These are phyloP conservation scores for Apiotrichum brassicae DNA, from an alignment of 1,284 basidiomycete genomes.

Conservation along the genomic window DNA sequence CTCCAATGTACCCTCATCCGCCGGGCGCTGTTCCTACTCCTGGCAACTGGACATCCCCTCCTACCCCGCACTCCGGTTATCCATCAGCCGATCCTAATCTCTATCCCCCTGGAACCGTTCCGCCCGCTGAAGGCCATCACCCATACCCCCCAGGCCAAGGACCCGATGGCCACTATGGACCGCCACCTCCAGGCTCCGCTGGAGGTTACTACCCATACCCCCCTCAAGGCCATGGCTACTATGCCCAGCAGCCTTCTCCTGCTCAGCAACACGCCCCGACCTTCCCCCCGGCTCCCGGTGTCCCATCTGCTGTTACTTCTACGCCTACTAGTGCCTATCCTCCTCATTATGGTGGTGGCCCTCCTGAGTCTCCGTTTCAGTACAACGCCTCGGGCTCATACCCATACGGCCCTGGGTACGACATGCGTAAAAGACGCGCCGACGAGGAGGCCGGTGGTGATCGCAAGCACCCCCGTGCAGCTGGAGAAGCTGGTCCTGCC, in stretches of 20 bases:
- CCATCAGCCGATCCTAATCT: constrained; percentile 23
- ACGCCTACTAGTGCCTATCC: constrained; percentile 12
- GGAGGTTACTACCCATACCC: constrained; percentile 26
- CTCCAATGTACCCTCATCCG: constrained; percentile 34
- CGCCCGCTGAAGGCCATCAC: constrained; percentile 20
- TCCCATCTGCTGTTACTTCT: constrained; percentile 1
- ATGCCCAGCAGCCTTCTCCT: constrained; percentile 18
- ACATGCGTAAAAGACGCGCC: constrained; percentile 32
- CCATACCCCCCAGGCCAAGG: constrained; percentile 16
- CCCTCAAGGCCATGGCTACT: constrained; percentile 21
- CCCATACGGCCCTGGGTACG: constrained; percentile 22
- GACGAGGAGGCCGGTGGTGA: constrained; percentile 25
- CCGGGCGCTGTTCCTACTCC: constrained; percentile 10
- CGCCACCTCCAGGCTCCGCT: constrained; percentile 26
- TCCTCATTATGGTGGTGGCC: constrained; percentile 10
- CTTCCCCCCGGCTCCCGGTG: constrained; percentile 6
- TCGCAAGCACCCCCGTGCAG: constrained; percentile 16
- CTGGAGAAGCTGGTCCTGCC: constrained; percentile 3
- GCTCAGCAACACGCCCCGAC: constrained; percentile 8
- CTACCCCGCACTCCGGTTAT: constrained; percentile 25
- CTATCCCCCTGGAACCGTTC: constrained; percentile 22
- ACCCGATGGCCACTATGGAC: constrained; percentile 20
- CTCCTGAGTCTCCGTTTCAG: constrained; percentile 41
- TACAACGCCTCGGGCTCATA: constrained; percentile 32
- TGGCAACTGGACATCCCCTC: constrained; percentile 34